Base-by-base conservation (phyloP, 2,329 filamentous ascomycete species). In the Domatiomyces catenatus region DNA sequence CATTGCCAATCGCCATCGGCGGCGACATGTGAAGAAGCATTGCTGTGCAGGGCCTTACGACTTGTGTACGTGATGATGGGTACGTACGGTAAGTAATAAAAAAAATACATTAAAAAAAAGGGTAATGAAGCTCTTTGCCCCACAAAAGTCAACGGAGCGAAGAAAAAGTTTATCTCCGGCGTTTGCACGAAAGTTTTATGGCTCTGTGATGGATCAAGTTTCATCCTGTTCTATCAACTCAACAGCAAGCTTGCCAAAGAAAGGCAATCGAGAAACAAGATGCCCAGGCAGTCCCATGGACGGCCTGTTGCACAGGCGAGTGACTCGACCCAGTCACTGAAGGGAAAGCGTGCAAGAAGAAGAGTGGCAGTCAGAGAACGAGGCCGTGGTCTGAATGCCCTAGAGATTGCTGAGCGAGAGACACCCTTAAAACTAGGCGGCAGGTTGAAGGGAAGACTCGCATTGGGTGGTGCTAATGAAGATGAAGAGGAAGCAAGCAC, bases 381-480 rank as follows among this genome's bases (percentile, higher is more conserved):
- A 67, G 68, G 45, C 66, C 67, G 57, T 69, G 71, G 48, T 69
- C 69, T 80, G 39, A 74, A 84, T 64, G 81, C 81, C 19, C 77
- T 81, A 56, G 69, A 81, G 22, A 80, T 81, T 58, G 81, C 81
- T n/a, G 73, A 77, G 53, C 67, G 74, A 54, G 66, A 78, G 55
- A 69, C 15, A 4, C 32, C 72, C 54, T 72, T 75, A 3, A 72
- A 75, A 17, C 70, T 70, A 52, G 54, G 69, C 6, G 77, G 74
- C 58, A 68, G 81, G 45, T 71, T 74, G 55, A 69, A 71, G 53
- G 8, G 80, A 80, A 44, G 73, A 77, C 55, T 68, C 69, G 42
- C 68, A 72, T 3, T 70, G 67, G 4, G n/a, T n/a, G 75, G 80
- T 5, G 71, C 73, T 15, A 70, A 76, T 32, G 68, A 73, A 75